A percentile compares a stretch with the other conserved stretches of the same genome.
phyloP scores from a whole-genome alignment of 495 filamentous ascomycete genomes.

The Staphylotrichum tortipilum region DNA sequence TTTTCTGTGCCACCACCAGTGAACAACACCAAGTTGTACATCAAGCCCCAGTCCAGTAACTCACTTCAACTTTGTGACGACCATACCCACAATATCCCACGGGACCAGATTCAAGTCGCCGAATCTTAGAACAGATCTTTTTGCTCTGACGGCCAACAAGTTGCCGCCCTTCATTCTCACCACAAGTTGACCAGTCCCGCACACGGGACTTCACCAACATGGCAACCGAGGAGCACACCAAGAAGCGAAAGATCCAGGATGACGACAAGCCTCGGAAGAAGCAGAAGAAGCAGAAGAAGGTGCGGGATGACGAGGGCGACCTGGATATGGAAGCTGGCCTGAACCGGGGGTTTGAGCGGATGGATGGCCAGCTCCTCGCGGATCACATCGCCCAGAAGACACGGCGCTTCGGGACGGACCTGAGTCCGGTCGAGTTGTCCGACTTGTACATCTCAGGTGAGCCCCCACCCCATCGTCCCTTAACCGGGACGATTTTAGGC shows the following conservation, averaged over 20 bases:
- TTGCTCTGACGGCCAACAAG: too few species aligned
- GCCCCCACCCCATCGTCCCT: conserved; percentile 8
- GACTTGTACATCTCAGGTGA: conserved; percentile 75
- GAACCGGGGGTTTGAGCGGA: conserved; percentile 68
- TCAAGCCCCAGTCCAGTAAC: too few species aligned
- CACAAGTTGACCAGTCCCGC: too few species aligned
- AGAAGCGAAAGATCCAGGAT: conserved; percentile 32
- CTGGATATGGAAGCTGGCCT: conserved; percentile 57
- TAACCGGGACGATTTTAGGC: too few species aligned
- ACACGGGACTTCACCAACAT: conserved; percentile 7
- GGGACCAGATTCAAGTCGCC: too few species aligned
- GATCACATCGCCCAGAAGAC: conserved; percentile 78
- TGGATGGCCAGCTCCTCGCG: conserved; percentile 75
- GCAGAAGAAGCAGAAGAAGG: conserved; percentile 49
- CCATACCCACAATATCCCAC: too few species aligned
- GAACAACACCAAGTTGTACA: too few species aligned
- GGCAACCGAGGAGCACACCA: conserved; percentile 19
- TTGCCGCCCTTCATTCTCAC: too few species aligned
- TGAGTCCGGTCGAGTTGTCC: conserved; percentile 74
- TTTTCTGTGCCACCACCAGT: too few species aligned
- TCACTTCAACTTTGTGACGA: too few species aligned
- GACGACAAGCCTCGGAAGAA: conserved; percentile 25
- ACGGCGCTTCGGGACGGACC: conserved; percentile 63
- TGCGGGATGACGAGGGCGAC: conserved; percentile 48
- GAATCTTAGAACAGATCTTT: too few species aligned